A percentile compares a stretch with the other conserved stretches of the same genome.
These are phyloP conservation scores for Fusarium marasasianum DNA, from an alignment of 2,329 filamentous ascomycete genomes.

Conservation along the genomic window DNA sequence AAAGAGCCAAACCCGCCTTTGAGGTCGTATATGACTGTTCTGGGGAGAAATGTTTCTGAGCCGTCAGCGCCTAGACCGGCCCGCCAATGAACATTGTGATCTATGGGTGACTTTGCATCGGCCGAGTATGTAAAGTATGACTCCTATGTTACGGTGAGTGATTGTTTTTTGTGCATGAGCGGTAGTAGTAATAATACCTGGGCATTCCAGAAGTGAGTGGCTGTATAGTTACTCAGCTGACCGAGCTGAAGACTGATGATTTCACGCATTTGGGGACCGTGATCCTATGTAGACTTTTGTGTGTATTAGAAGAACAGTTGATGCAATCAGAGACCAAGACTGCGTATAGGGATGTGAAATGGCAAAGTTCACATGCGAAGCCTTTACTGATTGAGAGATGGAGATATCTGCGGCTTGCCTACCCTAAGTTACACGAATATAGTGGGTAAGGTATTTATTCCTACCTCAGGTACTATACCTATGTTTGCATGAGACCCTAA, in stretches of 20 bases:
- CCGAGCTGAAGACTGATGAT: constrained; percentile 94
- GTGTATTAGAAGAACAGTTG: not conserved
- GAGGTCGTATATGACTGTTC: constrained; percentile 92
- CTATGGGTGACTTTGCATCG: constrained; percentile 46
- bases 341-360: not conserved
- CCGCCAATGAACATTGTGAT: constrained; percentile 82
- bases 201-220: constrained; percentile 97
- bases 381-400: not conserved
- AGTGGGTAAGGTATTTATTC: not conserved
- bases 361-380: not conserved
- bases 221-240: constrained; percentile 90
- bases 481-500: not conserved
- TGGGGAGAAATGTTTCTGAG: constrained; percentile 89
- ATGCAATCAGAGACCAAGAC: not conserved
- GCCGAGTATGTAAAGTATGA: constrained; percentile 93
- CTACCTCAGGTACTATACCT: not conserved
- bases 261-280: constrained; percentile 76
- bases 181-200: constrained; percentile 63
- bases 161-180: not conserved
- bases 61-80: constrained; percentile 84
- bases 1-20: constrained; percentile 93
- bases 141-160: constrained; percentile 66
- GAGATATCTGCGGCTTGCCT: not conserved
- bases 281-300: not conserved
- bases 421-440: constrained; percentile 14